Evolutionary conservation across 1,139 yeast species (phyloP).

Genomic region (Debaryomyces sp.): DNA sequence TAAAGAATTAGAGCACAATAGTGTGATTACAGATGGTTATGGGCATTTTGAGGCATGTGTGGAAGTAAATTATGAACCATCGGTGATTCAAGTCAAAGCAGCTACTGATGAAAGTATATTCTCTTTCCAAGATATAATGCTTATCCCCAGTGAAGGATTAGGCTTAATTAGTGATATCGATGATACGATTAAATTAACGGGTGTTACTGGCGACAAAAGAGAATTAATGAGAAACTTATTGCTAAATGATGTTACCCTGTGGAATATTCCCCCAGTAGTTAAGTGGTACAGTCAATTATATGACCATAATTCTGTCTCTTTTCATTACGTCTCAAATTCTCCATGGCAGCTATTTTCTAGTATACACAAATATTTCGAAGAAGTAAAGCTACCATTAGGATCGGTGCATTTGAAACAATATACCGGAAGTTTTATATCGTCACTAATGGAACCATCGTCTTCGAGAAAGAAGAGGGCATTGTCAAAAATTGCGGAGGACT

Average conservation of each 20-base stretch:
- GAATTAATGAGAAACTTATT: slow-evolving; percentile 79
- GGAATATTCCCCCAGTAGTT: slow-evolving; percentile 75
- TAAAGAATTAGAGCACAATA: slow-evolving; percentile 25
- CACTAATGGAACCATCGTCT: slow-evolving; percentile 84
- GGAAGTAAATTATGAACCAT: slow-evolving; percentile 57
- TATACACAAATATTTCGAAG: slow-evolving; percentile 58
- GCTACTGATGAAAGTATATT: slow-evolving; percentile 47
- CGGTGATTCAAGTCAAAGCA: slow-evolving; percentile 46
- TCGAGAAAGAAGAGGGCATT: slow-evolving; percentile 75
- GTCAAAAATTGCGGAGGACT: slow-evolving; percentile 66
- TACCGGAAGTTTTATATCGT: slow-evolving; percentile 74
- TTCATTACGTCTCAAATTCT: slow-evolving; percentile 93
- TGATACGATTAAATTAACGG: slow-evolving; percentile 89
- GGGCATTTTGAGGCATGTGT: slow-evolving; percentile 61
- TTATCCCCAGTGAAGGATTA: slow-evolving; percentile 53
- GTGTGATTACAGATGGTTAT: slow-evolving; percentile 52
- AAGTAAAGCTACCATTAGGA: slow-evolving; percentile 65
- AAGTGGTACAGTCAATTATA: slow-evolving; percentile 61
- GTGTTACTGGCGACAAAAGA: slow-evolving; percentile 85
- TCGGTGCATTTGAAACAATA: slow-evolving; percentile 88
- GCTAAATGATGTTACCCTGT: slow-evolving; percentile 60
- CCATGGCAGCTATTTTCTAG: slow-evolving; percentile 87
- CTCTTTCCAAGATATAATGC: slow-evolving; percentile 45
- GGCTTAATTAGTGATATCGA: slow-evolving; percentile 91
- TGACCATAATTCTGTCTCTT: slow-evolving; percentile 47